A percentile compares a stretch with the other conserved stretches of the same genome.
Evolutionary conservation across 805 yeast species (phyloP).

Genomic region (Candida ascalaphidarum): DNA sequence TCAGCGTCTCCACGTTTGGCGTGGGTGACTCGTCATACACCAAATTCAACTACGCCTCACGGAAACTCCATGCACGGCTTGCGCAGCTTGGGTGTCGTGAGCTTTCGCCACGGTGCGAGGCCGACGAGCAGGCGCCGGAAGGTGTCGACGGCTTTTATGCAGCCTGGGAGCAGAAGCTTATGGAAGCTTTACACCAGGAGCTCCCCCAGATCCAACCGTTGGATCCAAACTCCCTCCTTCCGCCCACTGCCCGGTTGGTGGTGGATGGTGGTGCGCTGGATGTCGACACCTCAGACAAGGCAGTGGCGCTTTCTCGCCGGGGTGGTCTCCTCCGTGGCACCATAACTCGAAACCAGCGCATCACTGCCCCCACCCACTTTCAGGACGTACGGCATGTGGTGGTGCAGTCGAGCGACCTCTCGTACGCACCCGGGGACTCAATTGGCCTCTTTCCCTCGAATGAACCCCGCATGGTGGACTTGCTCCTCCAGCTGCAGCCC

Average conservation of each 20-base stretch:
- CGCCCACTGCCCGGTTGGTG: slow-evolving; percentile 14
- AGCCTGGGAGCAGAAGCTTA: slow-evolving; percentile 57
- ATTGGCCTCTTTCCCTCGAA: slow-evolving; percentile 71
- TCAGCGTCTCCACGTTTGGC: slow-evolving; percentile 71
- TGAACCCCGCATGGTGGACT: slow-evolving; percentile 51
- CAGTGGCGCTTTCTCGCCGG: slow-evolving; percentile 1
- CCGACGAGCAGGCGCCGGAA: slow-evolving; percentile 76
- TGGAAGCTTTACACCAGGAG: slow-evolving; percentile 16
- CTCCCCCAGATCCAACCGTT: slow-evolving; percentile 15
- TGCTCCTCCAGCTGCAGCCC: slow-evolving; percentile 57
- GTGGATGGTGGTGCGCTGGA: slow-evolving; percentile 1
- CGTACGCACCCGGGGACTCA: slow-evolving; percentile 74
- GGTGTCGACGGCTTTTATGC: slow-evolving; percentile 72
- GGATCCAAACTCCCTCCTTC: slow-evolving; percentile 16
- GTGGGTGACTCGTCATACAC: slow-evolving; percentile 92
- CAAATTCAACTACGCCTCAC: slow-evolving; percentile 78
- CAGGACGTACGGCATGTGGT: slow-evolving; percentile 77
- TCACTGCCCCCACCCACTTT: slow-evolving; percentile 69
- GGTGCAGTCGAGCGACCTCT: slow-evolving; percentile 26
- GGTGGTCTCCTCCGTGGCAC: slow-evolving; percentile 27
- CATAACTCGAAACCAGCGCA: slow-evolving; percentile 43
- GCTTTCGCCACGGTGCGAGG: slow-evolving; percentile 69
- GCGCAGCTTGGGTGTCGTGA: slow-evolving; percentile 76
- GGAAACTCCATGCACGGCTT: slow-evolving; percentile 71
- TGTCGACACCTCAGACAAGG: slow-evolving; percentile 2